These are phyloP conservation scores for Epichloe festucae DNA, from an alignment of 2,329 filamentous ascomycete genomes.

Conservation along the genomic window DNA sequence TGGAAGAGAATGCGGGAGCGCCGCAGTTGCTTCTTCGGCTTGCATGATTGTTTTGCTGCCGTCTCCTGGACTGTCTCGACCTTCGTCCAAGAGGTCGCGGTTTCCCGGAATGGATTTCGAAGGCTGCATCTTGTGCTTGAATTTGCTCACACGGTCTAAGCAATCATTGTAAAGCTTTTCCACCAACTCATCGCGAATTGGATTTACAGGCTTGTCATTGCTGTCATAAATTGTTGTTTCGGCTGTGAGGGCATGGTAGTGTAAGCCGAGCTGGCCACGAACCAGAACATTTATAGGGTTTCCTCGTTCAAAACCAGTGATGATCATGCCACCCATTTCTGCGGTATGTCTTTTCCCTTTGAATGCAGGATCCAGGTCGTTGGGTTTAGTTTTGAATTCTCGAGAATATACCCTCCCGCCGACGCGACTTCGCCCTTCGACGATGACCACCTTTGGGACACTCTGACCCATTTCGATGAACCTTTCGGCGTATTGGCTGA, in stretches of 20 bases:
- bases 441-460: slow-evolving; percentile 60
- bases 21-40: slow-evolving; percentile 55
- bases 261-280: slow-evolving; percentile 75
- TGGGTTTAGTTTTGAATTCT: slow-evolving; percentile 44
- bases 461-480: slow-evolving; percentile 53
- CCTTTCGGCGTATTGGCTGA: slow-evolving; percentile 61
- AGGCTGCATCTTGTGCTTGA: slow-evolving; percentile 64
- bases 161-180: slow-evolving; percentile 94
- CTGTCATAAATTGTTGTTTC: slow-evolving; percentile 83
- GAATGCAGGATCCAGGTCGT: slow-evolving; percentile 37
- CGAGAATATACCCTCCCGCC: slow-evolving; percentile 90
- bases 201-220: slow-evolving; percentile 65
- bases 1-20: slow-evolving; percentile 40
- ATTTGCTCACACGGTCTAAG: slow-evolving; percentile 79
- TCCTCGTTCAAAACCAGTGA: slow-evolving; percentile 90
- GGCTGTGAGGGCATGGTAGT: slow-evolving; percentile 69
- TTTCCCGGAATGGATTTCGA: slow-evolving; percentile 70
- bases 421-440: slow-evolving; percentile 78
- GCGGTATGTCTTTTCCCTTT: slow-evolving; percentile 59
- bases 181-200: slow-evolving; percentile 64
- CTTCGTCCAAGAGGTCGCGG: slow-evolving; percentile 66
- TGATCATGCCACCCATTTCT: slow-evolving; percentile 96
- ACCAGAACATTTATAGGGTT: slow-evolving; percentile 89
- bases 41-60: slow-evolving; percentile 56
- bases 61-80: slow-evolving; percentile 62